Evolutionary conservation across 805 yeast species (phyloP).

Genomic region (Debaryomyces prosopidis): DNA sequence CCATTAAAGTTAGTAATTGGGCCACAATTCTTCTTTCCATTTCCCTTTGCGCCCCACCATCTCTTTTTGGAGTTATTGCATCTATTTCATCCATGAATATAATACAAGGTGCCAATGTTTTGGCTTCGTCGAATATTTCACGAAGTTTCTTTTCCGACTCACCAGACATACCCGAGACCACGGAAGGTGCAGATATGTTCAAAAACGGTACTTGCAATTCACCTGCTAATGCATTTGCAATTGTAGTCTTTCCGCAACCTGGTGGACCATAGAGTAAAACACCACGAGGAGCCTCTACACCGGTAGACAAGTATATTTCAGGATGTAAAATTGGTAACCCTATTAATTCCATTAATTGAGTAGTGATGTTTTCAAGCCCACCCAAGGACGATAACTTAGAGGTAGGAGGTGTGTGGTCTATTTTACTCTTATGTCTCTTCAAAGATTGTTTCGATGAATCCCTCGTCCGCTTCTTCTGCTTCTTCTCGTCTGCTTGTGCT

Average conservation of each 20-base stretch:
- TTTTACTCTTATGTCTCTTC: conserved; percentile 37
- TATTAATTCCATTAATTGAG: conserved; percentile 84
- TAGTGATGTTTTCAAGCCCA: conserved; percentile 83
- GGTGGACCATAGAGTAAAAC: conserved; percentile 96
- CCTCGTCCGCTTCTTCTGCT: conserved; percentile 53
- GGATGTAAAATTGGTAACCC: conserved; percentile 94
- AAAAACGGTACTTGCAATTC: conserved; percentile 92
- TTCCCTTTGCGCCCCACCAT: conserved; percentile 92
- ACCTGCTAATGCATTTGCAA: conserved; percentile 95
- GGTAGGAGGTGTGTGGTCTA: conserved; percentile 70
- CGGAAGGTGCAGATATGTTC: conserved; percentile 89
- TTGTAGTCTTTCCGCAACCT: conserved; percentile 96
- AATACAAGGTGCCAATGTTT: conserved; percentile 84
- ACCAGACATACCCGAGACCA: conserved; percentile 99
- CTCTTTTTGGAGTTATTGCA: conserved; percentile 97
- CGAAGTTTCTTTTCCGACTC: conserved; percentile 93
- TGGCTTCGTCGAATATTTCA: conserved; percentile 93
- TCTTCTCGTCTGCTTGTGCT: conserved; percentile 32
- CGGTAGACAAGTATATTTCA: conserved; percentile 82
- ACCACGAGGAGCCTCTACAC: conserved; percentile 95
- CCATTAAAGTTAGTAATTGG: conserved; percentile 91
- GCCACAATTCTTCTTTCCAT: conserved; percentile 98
- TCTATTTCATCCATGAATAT: conserved; percentile 96
- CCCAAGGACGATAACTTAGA: conserved; percentile 75
- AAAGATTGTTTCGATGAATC: conserved; percentile 35